Conservation (phyloP, 176 grass and related monocot genomes). For the Thalia dealbata region DNA sequence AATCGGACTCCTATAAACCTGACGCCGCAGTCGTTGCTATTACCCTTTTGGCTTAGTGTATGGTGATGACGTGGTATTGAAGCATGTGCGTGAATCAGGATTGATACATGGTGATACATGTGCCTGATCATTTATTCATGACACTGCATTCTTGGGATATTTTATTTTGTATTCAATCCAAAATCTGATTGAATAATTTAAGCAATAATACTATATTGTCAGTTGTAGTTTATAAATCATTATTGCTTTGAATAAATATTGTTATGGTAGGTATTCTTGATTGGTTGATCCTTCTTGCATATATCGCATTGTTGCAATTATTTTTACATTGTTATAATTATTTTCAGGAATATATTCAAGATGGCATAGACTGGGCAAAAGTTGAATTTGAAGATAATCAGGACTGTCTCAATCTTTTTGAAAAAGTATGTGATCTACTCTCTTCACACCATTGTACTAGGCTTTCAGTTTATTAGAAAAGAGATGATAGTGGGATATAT, state of each 20-base stretch:
- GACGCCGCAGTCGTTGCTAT: not conserved
- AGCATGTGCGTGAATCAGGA: too few relatives aligned
- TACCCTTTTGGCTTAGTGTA: not conserved
- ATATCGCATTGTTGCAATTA: not conserved
- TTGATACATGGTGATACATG: too few relatives aligned
- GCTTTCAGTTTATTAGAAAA: not conserved
- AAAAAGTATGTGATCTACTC: constrained; percentile 48
- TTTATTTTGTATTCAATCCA: not conserved
- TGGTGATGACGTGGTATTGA: too few relatives aligned
- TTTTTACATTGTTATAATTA: constrained; percentile 2
- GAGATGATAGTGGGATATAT: too few relatives aligned
- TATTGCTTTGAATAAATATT: not conserved
- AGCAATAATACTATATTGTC: not conserved
- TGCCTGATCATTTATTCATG: not conserved
- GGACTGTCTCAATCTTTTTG: constrained; percentile 85
- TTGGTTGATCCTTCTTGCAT: not conserved
- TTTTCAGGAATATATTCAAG: constrained; percentile 84
- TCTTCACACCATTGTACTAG: not conserved
- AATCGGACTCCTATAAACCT: not conserved
- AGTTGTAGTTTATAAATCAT: not conserved
- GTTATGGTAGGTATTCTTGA: not conserved
- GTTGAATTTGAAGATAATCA: constrained; percentile 97
- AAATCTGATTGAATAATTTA: not conserved
- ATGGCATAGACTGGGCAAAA: constrained; percentile 98
- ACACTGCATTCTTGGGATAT: not conserved